Percentiles rank a stretch among this genome's conserved stretches.
Conservation (phyloP, 1,284 basidiomycete genomes). For the Ganoderma meredithae region DNA sequence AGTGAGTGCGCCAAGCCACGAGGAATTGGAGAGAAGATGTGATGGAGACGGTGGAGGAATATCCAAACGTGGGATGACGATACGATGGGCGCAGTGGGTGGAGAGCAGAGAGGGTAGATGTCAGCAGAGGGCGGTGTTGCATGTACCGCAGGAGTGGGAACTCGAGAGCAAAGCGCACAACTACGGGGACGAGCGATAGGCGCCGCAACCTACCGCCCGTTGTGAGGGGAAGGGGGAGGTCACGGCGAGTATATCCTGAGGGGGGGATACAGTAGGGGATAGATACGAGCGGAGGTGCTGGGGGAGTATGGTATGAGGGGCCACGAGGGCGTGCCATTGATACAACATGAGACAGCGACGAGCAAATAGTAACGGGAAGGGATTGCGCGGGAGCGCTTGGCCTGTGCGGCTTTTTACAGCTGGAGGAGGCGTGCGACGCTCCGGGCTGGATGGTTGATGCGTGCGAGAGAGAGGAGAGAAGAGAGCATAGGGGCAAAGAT, state of each 20-base stretch:
- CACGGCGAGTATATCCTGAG: slow-evolving; percentile 22
- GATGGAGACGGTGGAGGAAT: background rate
- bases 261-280: slow-evolving; percentile 19
- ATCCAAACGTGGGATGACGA: background rate
- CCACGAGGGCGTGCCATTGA: background rate
- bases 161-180: slow-evolving; percentile 9
- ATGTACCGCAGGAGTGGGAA: background rate
- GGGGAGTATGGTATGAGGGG: background rate
- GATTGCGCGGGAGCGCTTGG: slow-evolving; percentile 19
- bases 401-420: slow-evolving; percentile 28
- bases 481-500: background rate
- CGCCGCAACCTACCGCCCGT: slow-evolving; percentile 15
- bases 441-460: slow-evolving; percentile 10
- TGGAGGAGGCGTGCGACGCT: background rate
- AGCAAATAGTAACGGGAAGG: slow-evolving; percentile 1
- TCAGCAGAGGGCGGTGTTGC: background rate
- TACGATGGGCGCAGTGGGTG: background rate
- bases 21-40: background rate
- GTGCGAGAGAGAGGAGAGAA: background rate
- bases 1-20: background rate
- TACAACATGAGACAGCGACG: slow-evolving; percentile 8
- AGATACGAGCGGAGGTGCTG: slow-evolving; percentile 14
- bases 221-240: background rate
- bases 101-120: background rate
- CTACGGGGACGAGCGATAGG: slow-evolving; percentile 19